phyloP scores from a whole-genome alignment of 2,329 filamentous ascomycete genomes.

The Phialophora verrucosa region DNA sequence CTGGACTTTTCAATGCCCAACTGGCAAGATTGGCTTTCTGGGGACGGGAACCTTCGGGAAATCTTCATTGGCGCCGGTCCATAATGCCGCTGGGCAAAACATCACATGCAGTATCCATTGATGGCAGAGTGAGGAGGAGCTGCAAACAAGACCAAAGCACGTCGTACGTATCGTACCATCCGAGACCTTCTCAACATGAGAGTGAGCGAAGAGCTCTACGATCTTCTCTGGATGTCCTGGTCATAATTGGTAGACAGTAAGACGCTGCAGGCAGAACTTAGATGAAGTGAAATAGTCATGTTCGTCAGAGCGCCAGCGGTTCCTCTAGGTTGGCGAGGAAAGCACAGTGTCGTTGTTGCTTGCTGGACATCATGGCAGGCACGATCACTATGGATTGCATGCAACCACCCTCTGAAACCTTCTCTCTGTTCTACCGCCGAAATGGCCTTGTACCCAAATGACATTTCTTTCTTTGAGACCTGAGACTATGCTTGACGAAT shows the following conservation, averaged over 20 bases:
- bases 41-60: not conserved
- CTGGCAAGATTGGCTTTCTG: not conserved
- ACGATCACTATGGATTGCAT: not conserved
- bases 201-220: not conserved
- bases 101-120: not conserved
- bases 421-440: not conserved
- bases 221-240: not conserved
- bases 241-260: not conserved
- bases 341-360: not conserved
- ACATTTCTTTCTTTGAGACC: slow-evolving; percentile 8
- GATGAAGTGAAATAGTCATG: not conserved
- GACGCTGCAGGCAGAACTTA: not conserved
- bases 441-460: not conserved
- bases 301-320: not conserved
- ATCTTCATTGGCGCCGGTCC: not conserved
- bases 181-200: not conserved
- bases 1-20: not conserved
- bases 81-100: not conserved
- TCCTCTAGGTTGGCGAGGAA: not conserved
- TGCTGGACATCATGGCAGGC: not conserved
- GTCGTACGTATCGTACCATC: not conserved
- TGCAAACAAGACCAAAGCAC: not conserved
- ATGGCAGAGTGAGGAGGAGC: not conserved
- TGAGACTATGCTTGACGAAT: slow-evolving; percentile 6
- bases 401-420: not conserved